These are phyloP conservation scores for Saccharomycopsis selenospora DNA, from an alignment of 805 yeast species.

Conservation along the genomic window DNA sequence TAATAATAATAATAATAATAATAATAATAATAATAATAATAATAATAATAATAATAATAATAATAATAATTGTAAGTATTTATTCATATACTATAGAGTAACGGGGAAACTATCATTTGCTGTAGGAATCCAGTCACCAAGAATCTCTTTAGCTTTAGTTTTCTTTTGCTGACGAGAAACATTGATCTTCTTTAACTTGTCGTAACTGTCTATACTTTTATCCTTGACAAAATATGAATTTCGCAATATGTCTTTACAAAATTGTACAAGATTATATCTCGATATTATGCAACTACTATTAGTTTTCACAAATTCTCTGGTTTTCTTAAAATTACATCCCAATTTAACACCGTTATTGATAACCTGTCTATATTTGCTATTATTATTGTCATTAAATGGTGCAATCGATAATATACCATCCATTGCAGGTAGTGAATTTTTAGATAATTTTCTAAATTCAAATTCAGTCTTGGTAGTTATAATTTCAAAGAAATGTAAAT, in stretches of 20 bases:
- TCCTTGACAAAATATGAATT: background rate
- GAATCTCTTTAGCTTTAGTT: background rate
- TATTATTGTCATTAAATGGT: background rate
- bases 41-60: constrained; percentile 1
- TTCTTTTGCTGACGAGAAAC: constrained; percentile 4
- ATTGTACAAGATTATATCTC: background rate
- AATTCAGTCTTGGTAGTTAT: constrained; percentile 5
- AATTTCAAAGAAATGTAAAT: constrained; percentile 4
- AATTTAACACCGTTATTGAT: constrained; percentile 18
- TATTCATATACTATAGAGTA: background rate
- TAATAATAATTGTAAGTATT: background rate
- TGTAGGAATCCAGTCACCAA: constrained; percentile 11
- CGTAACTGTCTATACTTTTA: no score
- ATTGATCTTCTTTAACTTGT: background rate
- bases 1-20: constrained; percentile 6
- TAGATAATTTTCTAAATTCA: background rate
- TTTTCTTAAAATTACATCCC: constrained; percentile 17
- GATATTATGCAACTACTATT: constrained; percentile 2
- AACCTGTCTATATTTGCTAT: constrained; percentile 10
- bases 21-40: constrained; percentile 1
- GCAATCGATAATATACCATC: constrained; percentile 11
- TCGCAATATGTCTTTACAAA: background rate
- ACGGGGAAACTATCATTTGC: constrained; percentile 3
- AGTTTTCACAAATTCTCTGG: background rate
- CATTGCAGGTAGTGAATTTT: constrained; percentile 7